Conservation (phyloP, 2,329 filamentous ascomycete genomes). For the Exophiala sp. region DNA sequence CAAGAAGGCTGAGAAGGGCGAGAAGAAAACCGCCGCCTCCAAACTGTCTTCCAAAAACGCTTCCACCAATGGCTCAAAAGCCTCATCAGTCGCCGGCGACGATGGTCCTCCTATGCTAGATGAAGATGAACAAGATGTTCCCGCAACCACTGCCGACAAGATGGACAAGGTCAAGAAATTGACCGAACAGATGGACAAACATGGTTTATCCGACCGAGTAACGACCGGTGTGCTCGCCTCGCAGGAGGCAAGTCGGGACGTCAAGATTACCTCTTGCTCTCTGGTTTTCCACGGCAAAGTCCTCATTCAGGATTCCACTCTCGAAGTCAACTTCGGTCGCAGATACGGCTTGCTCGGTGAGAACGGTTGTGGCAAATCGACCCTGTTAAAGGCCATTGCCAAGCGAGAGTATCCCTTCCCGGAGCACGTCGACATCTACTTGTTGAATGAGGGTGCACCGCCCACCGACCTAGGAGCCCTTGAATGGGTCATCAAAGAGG, state of each 20-base stretch:
- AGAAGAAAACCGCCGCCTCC: constrained; percentile 60
- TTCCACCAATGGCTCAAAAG: constrained; percentile 43
- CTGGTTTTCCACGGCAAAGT: constrained; percentile 98
- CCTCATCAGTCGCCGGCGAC: constrained; percentile 65
- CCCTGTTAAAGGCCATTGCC: constrained; percentile 90
- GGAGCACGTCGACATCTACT: constrained; percentile 94
- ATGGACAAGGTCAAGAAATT: constrained; percentile 78
- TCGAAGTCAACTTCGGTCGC: constrained; percentile 88
- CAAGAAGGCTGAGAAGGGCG: constrained; percentile 62
- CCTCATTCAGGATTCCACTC: constrained; percentile 83
- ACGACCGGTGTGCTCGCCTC: constrained; percentile 95
- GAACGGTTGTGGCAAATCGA: constrained; percentile 99
- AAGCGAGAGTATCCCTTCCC: constrained; percentile 93
- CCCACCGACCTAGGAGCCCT: constrained; percentile 82
- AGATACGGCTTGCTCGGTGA: constrained; percentile 93
- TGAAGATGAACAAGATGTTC: constrained; percentile 54
- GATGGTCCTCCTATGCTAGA: constrained; percentile 58
- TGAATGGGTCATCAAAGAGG: constrained; percentile 95
- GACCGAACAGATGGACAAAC: constrained; percentile 87
- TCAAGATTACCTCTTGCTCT: constrained; percentile 91
- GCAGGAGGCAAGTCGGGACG: constrained; percentile 76
- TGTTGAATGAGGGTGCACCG: constrained; percentile 93
- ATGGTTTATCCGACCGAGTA: constrained; percentile 93
- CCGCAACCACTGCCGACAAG: constrained; percentile 66
- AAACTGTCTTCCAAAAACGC: constrained; percentile 61